phyloP scores from a whole-genome alignment of 2,329 filamentous ascomycete genomes.

The Talaromyces funiculosus region DNA sequence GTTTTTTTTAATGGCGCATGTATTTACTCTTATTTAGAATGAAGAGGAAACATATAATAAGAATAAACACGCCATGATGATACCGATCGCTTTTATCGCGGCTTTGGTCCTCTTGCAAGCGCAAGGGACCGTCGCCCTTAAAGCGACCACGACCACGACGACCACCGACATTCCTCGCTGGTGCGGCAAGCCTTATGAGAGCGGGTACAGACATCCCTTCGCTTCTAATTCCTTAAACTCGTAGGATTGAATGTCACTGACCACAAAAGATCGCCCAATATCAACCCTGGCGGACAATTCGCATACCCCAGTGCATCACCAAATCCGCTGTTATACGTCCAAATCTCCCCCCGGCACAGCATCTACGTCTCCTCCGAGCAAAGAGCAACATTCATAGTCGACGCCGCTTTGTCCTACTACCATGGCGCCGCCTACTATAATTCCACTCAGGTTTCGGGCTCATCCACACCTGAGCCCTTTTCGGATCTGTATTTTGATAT shows the following conservation, averaged over 20 bases:
- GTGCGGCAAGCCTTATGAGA: slow-evolving; percentile 14
- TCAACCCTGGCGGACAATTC: slow-evolving; percentile 6
- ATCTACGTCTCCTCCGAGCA: slow-evolving; percentile 15
- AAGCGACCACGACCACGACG: slow-evolving; percentile 3
- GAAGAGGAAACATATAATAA: neutral
- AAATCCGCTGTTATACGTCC: slow-evolving; percentile 4
- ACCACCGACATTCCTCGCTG: slow-evolving; percentile 12
- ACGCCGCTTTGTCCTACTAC: slow-evolving; percentile 8
- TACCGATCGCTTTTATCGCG: neutral
- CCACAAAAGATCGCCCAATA: slow-evolving; percentile 3
- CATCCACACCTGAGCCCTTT: neutral
- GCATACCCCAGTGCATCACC: neutral
- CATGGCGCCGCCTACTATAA: slow-evolving; percentile 10
- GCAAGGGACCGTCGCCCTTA: slow-evolving; percentile 5
- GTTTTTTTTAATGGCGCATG: too few species aligned
- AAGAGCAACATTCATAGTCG: slow-evolving; percentile 11
- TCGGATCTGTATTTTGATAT: slow-evolving; percentile 10
- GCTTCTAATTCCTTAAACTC: neutral
- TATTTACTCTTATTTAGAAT: too few species aligned
- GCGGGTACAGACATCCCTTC: slow-evolving; percentile 3
- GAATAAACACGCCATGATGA: neutral
- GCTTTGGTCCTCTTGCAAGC: neutral
- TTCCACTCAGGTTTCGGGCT: neutral
- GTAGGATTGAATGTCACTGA: neutral
- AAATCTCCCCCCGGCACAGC: slow-evolving; percentile 11